phyloP scores from a whole-genome alignment of 805 yeast species.

The Pichia scutulata region DNA sequence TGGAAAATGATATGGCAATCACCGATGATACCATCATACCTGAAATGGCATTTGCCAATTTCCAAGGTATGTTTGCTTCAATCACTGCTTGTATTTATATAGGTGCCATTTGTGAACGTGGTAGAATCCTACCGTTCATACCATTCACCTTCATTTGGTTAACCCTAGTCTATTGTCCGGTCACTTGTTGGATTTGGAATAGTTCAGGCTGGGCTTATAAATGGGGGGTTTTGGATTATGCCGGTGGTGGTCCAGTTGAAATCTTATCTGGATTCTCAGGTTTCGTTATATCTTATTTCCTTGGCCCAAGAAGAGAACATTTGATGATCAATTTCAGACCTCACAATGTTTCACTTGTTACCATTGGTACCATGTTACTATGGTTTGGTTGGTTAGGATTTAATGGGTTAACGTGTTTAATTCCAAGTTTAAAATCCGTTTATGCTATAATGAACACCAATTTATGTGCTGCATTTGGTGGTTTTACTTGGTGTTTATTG shows the following conservation, averaged over 20 bases:
- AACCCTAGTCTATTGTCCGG: slow-evolving; percentile 86
- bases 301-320: slow-evolving; percentile 72
- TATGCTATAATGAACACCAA: slow-evolving; percentile 92
- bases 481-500: slow-evolving; percentile 82
- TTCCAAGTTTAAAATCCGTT: slow-evolving; percentile 75
- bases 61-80: slow-evolving; percentile 85
- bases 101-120: slow-evolving; percentile 92
- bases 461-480: slow-evolving; percentile 83
- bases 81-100: slow-evolving; percentile 89
- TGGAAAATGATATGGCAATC: slow-evolving; percentile 34
- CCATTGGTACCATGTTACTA: slow-evolving; percentile 76
- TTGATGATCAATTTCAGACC: slow-evolving; percentile 85
- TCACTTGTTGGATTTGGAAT: slow-evolving; percentile 96
- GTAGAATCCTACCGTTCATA: slow-evolving; percentile 77
- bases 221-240: slow-evolving; percentile 93
- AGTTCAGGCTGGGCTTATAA: slow-evolving; percentile 86
- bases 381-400: slow-evolving; percentile 97
- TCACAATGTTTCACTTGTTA: slow-evolving; percentile 86
- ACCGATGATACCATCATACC: slow-evolving; percentile 40
- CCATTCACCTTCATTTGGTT: slow-evolving; percentile 82
- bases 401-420: slow-evolving; percentile 83
- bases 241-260: slow-evolving; percentile 98
- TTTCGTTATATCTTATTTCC: slow-evolving; percentile 70
- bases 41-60: slow-evolving; percentile 74
- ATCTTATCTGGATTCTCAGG: slow-evolving; percentile 88